Base-by-base conservation (phyloP, 2,329 filamentous ascomycete genomes). In the Alternaria ethzedia region DNA sequence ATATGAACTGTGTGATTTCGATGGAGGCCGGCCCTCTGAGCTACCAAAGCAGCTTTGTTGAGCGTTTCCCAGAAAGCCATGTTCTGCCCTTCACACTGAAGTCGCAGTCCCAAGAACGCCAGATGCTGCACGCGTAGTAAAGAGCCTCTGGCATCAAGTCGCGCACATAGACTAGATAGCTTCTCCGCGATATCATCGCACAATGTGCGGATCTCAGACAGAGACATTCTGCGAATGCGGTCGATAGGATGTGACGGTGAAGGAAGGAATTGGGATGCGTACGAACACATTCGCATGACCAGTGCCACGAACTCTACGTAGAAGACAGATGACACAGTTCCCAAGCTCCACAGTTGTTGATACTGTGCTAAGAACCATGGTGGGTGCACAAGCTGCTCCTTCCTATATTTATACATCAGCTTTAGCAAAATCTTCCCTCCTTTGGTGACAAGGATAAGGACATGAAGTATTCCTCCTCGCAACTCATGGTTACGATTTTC, bases 11-110 rank as follows among this genome's bases (percentile, higher is more conserved):
- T 17, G 44, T 25, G 30, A 2, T 47, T 30, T 49, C 61, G 43
- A 43, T 54, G 57, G 7, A 67, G 32, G 13, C 61, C 61, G 41
- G 52, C 47, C 17, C 49, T 50, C 44, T 64, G 56, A 17, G 57
- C 64, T n/a, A 61, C 64, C 17, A 28, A 50, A 20, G 54, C 36
- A 15, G 61, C 61, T 26, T 51, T 25, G 50, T 47, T 45, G 25
- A 65, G 57, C 4, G 41, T 36, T 59, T 57, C 61, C 62, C 62
- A 67, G 44, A 57, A 65, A n/a, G 43, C 49, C 56, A 54, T 57
- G 28, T 49, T 64, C 6, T 43, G 43, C 17, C 62, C 55, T 26
- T 64, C 20, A 15, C 44, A 46, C 2, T 46, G 20, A n/a, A 23
- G 23, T 23, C 20, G 23, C 13, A 46, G 13, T 1, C 20, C 44